phyloP scores from a whole-genome alignment of 306 rosid genomes.

The Geum urbanum region DNA sequence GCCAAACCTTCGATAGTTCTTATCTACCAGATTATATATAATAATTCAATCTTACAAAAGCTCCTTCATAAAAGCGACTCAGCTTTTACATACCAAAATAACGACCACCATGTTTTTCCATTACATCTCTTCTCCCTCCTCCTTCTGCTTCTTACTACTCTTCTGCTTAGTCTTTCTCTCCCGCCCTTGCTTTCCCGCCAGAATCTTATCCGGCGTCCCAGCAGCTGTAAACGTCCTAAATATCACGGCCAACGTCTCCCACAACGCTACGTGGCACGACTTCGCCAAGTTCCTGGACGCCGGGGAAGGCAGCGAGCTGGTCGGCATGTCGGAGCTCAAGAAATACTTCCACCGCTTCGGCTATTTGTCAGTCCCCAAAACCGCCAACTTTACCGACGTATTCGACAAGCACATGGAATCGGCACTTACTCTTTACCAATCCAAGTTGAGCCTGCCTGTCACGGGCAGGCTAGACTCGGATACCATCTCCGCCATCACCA shows the following conservation, averaged over 20 bases:
- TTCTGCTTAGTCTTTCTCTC: slow-evolving; percentile 33
- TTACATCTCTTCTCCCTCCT: slow-evolving; percentile 18
- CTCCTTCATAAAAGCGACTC: background rate
- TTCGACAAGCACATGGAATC: slow-evolving; percentile 59
- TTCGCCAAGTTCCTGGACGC: slow-evolving; percentile 65
- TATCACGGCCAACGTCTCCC: slow-evolving; percentile 14
- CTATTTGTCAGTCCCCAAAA: slow-evolving; percentile 44
- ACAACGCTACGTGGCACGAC: slow-evolving; percentile 64
- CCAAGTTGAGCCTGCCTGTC: slow-evolving; percentile 50
- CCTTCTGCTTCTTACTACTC: slow-evolving; percentile 24
- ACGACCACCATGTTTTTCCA: slow-evolving; percentile 44
- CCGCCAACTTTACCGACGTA: slow-evolving; percentile 47
- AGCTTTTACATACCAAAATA: slow-evolving; percentile 20
- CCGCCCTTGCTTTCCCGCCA: slow-evolving; percentile 64
- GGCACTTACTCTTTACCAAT: slow-evolving; percentile 66
- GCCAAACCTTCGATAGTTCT: slow-evolving; percentile 11
- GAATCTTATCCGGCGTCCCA: slow-evolving; percentile 32
- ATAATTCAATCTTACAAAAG: background rate
- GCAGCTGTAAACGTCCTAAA: slow-evolving; percentile 36
- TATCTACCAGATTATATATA: background rate
- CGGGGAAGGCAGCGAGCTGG: slow-evolving; percentile 53
- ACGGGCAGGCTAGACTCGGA: slow-evolving; percentile 71
- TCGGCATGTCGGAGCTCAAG: slow-evolving; percentile 76
- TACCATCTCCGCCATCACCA: slow-evolving; percentile 55
- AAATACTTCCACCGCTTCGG: slow-evolving; percentile 80